These are phyloP conservation scores for Endocladia muricata DNA, from an alignment of 31 red algal species.

Conservation along the genomic window DNA sequence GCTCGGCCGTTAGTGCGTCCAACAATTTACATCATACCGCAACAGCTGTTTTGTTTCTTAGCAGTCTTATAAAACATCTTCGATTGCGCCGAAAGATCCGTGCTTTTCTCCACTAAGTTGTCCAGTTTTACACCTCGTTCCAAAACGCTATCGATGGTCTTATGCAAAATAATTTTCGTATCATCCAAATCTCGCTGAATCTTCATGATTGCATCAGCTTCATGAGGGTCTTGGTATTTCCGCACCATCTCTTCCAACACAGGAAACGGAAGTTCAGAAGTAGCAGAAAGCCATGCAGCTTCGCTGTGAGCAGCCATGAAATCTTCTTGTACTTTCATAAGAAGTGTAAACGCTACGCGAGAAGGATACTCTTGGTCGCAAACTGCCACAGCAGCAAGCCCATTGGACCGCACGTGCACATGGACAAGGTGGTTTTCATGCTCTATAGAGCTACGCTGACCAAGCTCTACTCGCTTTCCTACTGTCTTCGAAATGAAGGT, in stretches of 20 bases:
- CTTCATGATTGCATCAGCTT: conserved; percentile 93
- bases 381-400: conserved; percentile 75
- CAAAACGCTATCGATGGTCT: conserved; percentile 95
- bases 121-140: conserved; percentile 98
- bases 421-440: conserved; percentile 82
- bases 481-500: conserved; percentile 92
- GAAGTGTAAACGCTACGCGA: conserved; percentile 95
- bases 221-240: conserved; percentile 96
- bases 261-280: conserved; percentile 57
- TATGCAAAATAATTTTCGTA: conserved; percentile 97
- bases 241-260: conserved; percentile 64
- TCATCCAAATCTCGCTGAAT: conserved; percentile 99
- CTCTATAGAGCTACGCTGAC: conserved; percentile 89
- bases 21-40: conserved; percentile 65
- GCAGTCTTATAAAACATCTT: conserved; percentile 83
- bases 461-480: conserved; percentile 76
- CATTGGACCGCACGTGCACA: conserved; percentile 81
- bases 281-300: conserved; percentile 40
- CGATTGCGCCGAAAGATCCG: conserved; percentile 87
- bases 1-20: too few relatives aligned
- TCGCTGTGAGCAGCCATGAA: conserved; percentile 75
- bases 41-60: conserved; percentile 84
- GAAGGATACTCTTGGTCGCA: conserved; percentile 94
- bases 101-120: conserved; percentile 95
- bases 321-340: conserved; percentile 90